Conservation (phyloP, 192 early-diverging fungal genomes). For the Podochytrium sp. region DNA sequence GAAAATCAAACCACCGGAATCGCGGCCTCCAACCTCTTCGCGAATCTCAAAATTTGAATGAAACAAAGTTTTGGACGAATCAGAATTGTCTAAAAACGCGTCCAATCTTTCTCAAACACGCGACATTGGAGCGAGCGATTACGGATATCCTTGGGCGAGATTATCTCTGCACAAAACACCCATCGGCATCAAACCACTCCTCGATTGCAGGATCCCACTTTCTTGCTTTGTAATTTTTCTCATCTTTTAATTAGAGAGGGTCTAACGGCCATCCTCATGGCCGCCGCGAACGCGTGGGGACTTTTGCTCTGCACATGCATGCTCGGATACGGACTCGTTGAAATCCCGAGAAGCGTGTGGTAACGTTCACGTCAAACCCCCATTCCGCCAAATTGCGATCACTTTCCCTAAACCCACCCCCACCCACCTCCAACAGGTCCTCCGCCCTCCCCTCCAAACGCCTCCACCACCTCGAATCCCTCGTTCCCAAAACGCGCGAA, state of each 20-base stretch:
- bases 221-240: neutral
- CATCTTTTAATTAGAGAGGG: slow-evolving; percentile 48
- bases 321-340: slow-evolving; percentile 92
- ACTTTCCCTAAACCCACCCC: neutral
- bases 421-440: neutral
- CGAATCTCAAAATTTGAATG: too few relatives aligned
- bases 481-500: slow-evolving; percentile 77
- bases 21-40: too few relatives aligned
- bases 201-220: slow-evolving; percentile 8
- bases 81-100: too few relatives aligned
- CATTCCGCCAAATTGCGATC: neutral
- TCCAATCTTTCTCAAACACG: too few relatives aligned
- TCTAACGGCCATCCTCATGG: slow-evolving; percentile 84
- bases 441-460: slow-evolving; percentile 63
- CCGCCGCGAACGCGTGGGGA: slow-evolving; percentile 93
- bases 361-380: slow-evolving; percentile 21
- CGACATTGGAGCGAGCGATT: too few relatives aligned
- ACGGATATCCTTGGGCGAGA: too few relatives aligned
- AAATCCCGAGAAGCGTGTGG: slow-evolving; percentile 88
- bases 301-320: slow-evolving; percentile 84
- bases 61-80: too few relatives aligned
- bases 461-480: slow-evolving; percentile 67
- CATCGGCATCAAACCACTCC: too few relatives aligned
- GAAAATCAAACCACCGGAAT: too few relatives aligned
- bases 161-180: too few relatives aligned